Evolutionary conservation across 23 red algal species (phyloP).

Genomic region (Cyanidioschyzon merolae): DNA sequence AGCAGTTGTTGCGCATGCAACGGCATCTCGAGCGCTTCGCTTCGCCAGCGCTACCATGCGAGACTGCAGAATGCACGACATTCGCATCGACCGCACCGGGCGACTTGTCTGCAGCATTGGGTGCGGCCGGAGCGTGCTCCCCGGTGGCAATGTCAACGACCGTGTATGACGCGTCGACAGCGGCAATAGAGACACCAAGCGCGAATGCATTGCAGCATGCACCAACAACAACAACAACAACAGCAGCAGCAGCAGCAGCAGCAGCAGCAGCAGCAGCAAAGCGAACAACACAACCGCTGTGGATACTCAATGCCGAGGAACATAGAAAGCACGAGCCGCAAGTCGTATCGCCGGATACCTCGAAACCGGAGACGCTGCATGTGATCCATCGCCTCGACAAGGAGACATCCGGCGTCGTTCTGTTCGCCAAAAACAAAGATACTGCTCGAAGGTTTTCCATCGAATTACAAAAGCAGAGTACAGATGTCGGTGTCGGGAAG

Average conservation of each 20-base stretch:
- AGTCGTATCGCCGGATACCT: neutral
- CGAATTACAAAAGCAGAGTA: neutral
- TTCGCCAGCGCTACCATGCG: neutral
- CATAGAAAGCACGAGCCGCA: neutral
- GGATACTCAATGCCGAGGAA: neutral
- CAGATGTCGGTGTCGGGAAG: neutral
- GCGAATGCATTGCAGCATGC: too few species aligned
- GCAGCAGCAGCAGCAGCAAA: neutral
- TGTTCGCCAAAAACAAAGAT: constrained; percentile 50
- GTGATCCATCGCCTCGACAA: constrained; percentile 69
- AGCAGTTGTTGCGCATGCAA: neutral
- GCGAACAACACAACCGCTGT: too few species aligned
- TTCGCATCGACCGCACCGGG: neutral
- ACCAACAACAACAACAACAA: too few species aligned
- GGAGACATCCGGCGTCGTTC: constrained; percentile 76
- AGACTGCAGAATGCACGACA: neutral
- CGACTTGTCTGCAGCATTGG: neutral
- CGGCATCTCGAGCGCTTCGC: neutral
- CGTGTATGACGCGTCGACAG: too few species aligned
- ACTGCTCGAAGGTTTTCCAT: constrained; percentile 16
- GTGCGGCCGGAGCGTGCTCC: neutral
- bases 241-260: too few species aligned
- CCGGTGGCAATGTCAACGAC: too few species aligned
- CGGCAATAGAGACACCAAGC: too few species aligned
- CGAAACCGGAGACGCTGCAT: neutral